Percentiles rank a stretch among this genome's conserved stretches.
Evolutionary conservation across 495 filamentous ascomycete genomes (phyloP).

Genomic region (Aspergillus indologenus): DNA sequence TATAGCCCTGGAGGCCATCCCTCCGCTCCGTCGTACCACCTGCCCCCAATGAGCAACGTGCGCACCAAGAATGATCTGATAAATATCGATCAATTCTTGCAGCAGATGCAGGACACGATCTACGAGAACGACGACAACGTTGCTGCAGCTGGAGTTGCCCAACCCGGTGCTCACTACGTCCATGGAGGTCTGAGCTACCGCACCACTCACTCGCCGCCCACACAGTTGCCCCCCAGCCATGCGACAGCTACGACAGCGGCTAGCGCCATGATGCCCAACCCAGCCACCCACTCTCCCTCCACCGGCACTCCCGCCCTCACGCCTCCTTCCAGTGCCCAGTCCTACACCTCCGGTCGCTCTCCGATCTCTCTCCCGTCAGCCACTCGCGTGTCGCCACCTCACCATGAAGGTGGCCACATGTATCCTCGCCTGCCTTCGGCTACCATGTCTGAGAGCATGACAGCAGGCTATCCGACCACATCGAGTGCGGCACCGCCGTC

Average conservation of each 20-base stretch:
- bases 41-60: slow-evolving; percentile 81
- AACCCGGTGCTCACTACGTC: slow-evolving; percentile 64
- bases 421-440: slow-evolving; percentile 85
- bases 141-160: slow-evolving; percentile 69
- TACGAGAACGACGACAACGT: slow-evolving; percentile 85
- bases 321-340: slow-evolving; percentile 81
- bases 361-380: slow-evolving; percentile 61
- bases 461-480: slow-evolving; percentile 55
- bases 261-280: slow-evolving; percentile 56
- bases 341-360: slow-evolving; percentile 83
- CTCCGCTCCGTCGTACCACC: slow-evolving; percentile 59
- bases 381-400: slow-evolving; percentile 62
- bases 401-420: slow-evolving; percentile 61
- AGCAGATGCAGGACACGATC: slow-evolving; percentile 90
- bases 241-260: slow-evolving; percentile 55
- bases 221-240: slow-evolving; percentile 52
- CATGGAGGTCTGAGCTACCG: slow-evolving; percentile 60
- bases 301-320: slow-evolving; percentile 80
- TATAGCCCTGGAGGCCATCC: slow-evolving; percentile 45
- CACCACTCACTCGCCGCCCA: slow-evolving; percentile 68
- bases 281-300: slow-evolving; percentile 48
- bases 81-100: slow-evolving; percentile 87
- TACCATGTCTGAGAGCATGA: slow-evolving; percentile 53
- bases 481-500: slow-evolving; percentile 69
- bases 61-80: slow-evolving; percentile 90